Conservation (phyloP, 495 filamentous ascomycete species). For the Coniosporium apollinis region DNA sequence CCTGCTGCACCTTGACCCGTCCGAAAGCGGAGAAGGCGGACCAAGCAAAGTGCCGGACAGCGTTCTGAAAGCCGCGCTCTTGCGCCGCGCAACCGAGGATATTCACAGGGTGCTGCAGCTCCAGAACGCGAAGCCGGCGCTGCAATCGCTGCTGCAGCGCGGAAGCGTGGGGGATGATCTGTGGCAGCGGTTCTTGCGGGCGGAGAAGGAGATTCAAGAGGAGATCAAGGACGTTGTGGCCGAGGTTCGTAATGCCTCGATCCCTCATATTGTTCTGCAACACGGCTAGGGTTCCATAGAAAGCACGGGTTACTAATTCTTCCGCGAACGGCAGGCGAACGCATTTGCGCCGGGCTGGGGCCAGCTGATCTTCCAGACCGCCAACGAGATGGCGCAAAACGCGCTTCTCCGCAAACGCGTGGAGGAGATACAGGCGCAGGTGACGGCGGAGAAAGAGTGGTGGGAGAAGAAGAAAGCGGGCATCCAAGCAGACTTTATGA, state of each 20-base stretch:
- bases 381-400: slow-evolving; percentile 68
- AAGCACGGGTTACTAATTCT: slow-evolving; percentile 1
- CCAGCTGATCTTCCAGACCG: slow-evolving; percentile 85
- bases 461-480: slow-evolving; percentile 70
- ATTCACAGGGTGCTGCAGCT: slow-evolving; percentile 79
- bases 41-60: slow-evolving; percentile 61
- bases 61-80: slow-evolving; percentile 73
- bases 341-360: slow-evolving; percentile 77
- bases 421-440: slow-evolving; percentile 47
- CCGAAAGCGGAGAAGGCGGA: slow-evolving; percentile 35
- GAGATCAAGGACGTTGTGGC: slow-evolving; percentile 84
- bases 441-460: slow-evolving; percentile 62
- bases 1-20: slow-evolving; percentile 68
- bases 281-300: no score
- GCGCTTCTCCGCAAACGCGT: slow-evolving; percentile 41
- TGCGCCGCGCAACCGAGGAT: slow-evolving; percentile 79
- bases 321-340: slow-evolving; percentile 45
- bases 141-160: slow-evolving; percentile 64
- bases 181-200: slow-evolving; percentile 78
- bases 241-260: slow-evolving; percentile 41
- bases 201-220: slow-evolving; percentile 95
- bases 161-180: slow-evolving; percentile 93
- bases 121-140: slow-evolving; percentile 66
- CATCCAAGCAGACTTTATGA: slow-evolving; percentile 66
- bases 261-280: no score